A percentile compares a stretch with the other conserved stretches of the same genome.
Evolutionary conservation across 805 yeast species (phyloP).

Genomic region (Torulaspora gathmanii): DNA sequence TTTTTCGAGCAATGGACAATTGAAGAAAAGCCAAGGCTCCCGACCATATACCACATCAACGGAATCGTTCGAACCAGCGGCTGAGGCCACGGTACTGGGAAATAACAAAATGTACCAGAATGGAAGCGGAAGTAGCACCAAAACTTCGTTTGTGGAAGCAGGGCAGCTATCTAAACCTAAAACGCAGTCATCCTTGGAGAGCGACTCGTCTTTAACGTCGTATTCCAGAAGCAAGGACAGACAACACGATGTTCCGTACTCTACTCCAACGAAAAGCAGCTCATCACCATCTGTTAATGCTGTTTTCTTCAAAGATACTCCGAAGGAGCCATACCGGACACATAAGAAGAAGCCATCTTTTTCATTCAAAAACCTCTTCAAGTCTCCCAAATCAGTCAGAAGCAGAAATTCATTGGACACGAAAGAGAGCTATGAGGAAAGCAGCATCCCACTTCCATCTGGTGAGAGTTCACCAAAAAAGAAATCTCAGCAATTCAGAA

Average conservation of each 20-base stretch:
- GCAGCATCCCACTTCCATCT: slow-evolving; percentile 4
- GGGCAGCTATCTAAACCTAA: slow-evolving; percentile 19
- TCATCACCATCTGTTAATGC: slow-evolving; percentile 7
- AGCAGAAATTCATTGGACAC: slow-evolving; percentile 2
- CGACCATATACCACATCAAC: not conserved
- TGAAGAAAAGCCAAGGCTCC: not conserved
- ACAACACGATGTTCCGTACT: not conserved
- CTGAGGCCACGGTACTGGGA: not conserved
- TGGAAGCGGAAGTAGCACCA: slow-evolving; percentile 15
- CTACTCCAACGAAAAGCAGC: slow-evolving; percentile 6
- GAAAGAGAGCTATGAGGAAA: slow-evolving; percentile 8
- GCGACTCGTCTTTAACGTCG: slow-evolving; percentile 11
- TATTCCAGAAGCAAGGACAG: not conserved
- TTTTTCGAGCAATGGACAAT: not conserved
- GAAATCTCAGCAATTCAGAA: slow-evolving; percentile 5
- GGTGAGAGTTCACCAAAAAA: slow-evolving; percentile 11
- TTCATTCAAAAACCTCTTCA: slow-evolving; percentile 32
- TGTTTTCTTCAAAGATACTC: slow-evolving; percentile 6
- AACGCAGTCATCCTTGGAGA: slow-evolving; percentile 25
- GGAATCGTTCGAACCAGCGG: not conserved
- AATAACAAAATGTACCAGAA: slow-evolving; percentile 10
- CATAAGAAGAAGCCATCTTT: slow-evolving; percentile 32
- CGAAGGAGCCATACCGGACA: slow-evolving; percentile 15
- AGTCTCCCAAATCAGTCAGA: slow-evolving; percentile 25
- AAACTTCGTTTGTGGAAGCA: slow-evolving; percentile 13